Evolutionary conservation across 2,329 filamentous ascomycete genomes (phyloP).

Genomic region (Gyromitra esculenta): DNA sequence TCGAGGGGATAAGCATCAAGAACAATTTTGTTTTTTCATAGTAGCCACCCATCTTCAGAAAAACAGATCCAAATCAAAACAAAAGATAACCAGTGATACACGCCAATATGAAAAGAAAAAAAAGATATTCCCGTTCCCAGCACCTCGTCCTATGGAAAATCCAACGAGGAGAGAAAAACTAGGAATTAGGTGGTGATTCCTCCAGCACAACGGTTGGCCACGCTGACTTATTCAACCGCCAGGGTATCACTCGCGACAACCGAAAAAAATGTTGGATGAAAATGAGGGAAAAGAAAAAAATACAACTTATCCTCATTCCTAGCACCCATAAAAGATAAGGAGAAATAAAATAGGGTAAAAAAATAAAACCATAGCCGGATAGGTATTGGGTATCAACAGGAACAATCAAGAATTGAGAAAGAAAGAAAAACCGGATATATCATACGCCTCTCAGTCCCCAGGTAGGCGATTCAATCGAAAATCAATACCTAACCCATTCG

Average conservation of each 20-base stretch:
- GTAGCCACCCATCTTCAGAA: neutral
- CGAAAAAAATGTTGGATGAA: slow-evolving; percentile 23
- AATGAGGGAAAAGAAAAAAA: slow-evolving; percentile 20
- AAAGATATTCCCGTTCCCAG: neutral
- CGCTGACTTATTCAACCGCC: slow-evolving; percentile 30
- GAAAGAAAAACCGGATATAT: slow-evolving; percentile 38
- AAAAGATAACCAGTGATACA: slow-evolving; percentile 12
- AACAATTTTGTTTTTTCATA: neutral
- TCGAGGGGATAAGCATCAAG: neutral
- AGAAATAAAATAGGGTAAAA: slow-evolving; percentile 13
- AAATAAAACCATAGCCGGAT: slow-evolving; percentile 31
- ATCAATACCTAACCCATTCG: neutral
- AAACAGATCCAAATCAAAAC: slow-evolving; percentile 18
- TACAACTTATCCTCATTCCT: slow-evolving; percentile 25
- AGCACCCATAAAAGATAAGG: slow-evolving; percentile 27
- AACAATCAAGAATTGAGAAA: slow-evolving; percentile 33
- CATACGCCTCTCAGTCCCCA: slow-evolving; percentile 24
- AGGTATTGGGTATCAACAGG: slow-evolving; percentile 47
- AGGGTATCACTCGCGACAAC: slow-evolving; percentile 23
- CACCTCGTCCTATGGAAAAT: neutral
- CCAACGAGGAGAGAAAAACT: neutral
- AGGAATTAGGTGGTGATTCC: neutral
- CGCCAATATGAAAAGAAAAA: slow-evolving; percentile 28
- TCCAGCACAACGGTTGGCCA: slow-evolving; percentile 17
- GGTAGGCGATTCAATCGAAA: slow-evolving; percentile 10